Evolutionary conservation across 257 asterid species (phyloP), one percentile per base, ranked within the genome.

Genomic region (Solanum megistacrolobum): DNA sequence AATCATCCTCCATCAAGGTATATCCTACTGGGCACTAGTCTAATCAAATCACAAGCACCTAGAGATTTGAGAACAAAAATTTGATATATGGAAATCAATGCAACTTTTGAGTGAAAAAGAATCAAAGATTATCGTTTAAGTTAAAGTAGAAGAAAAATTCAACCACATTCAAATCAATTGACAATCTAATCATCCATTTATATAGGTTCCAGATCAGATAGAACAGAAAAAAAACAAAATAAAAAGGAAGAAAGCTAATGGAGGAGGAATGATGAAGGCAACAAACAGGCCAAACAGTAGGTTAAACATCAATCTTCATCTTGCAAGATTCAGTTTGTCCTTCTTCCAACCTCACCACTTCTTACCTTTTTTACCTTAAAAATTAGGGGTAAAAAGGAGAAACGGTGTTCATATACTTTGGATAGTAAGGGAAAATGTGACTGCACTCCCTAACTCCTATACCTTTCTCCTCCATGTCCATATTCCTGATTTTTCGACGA

Each of bases 401-500:
- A 65, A 29, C 85, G 11, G 25, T 29, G 41, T 5, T 60, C 38
- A 81, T 29, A 9, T 29, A 48, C 39, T 81, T 43, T 81, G 41
- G 85, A 46, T 81, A 46, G 69, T 29, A 31, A 46, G 39, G 18
- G 60, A 46, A 48, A 81, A 35, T 29, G 41, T 48, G 69, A 46
- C 18, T 29, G 85, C 85, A 46, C 55, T 46, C 21, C 9, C 69
- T 31, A 14, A 21, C 32, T 79, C 39, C 65, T 27, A 5, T 43
- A 93, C 99, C 99, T 92, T 96, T 96, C 88, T 96, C 99, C 86
- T 96, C 99, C 99, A 96, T 91, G 55, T 90, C 99, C 99, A 96
- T 95, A 75, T 89, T 87, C 87, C 89, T 88, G 48, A 92, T 91
- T 87, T 90, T 96, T 85, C 93, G 94, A 85, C 99, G 98, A 82